phyloP scores from a whole-genome alignment of 371 early-diverging fungal species.

The Conidiobolus incongruus region DNA sequence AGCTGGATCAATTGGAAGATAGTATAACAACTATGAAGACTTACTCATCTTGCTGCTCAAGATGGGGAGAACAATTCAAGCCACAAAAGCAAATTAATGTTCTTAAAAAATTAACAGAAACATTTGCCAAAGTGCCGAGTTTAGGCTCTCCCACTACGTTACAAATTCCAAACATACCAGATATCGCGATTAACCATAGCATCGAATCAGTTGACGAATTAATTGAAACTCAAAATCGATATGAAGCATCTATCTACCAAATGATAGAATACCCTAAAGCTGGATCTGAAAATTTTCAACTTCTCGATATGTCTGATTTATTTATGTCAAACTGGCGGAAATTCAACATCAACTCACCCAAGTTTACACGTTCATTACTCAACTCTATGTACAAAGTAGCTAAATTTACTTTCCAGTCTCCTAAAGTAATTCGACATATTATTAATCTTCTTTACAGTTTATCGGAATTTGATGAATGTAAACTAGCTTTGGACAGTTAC shows the following conservation, averaged over 20 bases:
- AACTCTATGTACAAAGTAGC: constrained; percentile 36
- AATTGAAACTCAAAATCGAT: constrained; percentile 25
- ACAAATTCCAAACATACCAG: no score
- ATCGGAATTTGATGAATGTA: constrained; percentile 55
- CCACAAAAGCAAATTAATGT: no score
- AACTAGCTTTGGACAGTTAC: constrained; percentile 36
- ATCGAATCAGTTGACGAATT: no score
- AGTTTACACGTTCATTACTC: background rate
- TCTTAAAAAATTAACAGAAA: no score
- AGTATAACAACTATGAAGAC: no score
- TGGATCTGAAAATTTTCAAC: constrained; percentile 23
- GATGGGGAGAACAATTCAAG: no score
- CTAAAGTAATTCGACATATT: constrained; percentile 36
- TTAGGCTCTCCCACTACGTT: no score
- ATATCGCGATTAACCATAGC: no score
- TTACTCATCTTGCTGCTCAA: no score
- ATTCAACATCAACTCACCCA: constrained; percentile 9
- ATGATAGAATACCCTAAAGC: constrained; percentile 33
- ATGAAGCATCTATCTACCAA: constrained; percentile 30
- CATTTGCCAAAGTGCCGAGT: no score
- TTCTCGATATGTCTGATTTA: constrained; percentile 34
- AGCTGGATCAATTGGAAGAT: no score
- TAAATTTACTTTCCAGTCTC: constrained; percentile 46
- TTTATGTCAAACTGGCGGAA: constrained; percentile 29
- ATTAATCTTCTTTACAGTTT: constrained; percentile 23